phyloP scores from a whole-genome alignment of 2,329 filamentous ascomycete genomes.

The Diplodia mutila region DNA sequence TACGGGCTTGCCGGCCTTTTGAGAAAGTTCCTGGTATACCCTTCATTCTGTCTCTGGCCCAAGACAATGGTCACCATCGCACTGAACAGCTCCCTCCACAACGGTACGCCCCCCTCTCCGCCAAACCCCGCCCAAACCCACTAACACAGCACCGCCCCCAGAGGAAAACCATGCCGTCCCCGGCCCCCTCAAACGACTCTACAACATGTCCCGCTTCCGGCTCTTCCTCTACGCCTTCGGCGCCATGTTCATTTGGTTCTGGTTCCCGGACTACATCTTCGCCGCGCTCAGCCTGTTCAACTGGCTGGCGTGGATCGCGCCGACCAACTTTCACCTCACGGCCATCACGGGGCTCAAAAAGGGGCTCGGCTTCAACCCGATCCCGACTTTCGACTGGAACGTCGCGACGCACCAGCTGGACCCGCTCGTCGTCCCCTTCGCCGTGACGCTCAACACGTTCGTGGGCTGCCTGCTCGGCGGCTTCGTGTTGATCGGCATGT shows the following conservation, averaged over 20 bases:
- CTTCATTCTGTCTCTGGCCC: conserved; percentile 28
- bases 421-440: conserved; percentile 37
- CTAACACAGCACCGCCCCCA: conserved; percentile 52
- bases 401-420: conserved; percentile 38
- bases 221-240: conserved; percentile 63
- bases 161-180: conserved; percentile 55
- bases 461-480: conserved; percentile 40
- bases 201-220: conserved; percentile 67
- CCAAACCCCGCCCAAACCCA: conserved; percentile 66
- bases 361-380: conserved; percentile 69
- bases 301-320: conserved; percentile 69
- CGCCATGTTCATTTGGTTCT: conserved; percentile 51
- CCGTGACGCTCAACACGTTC: conserved; percentile 39
- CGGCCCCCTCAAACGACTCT: conserved; percentile 60
- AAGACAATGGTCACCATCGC: conserved; percentile 29
- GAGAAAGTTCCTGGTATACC: conserved; percentile 35
- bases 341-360: conserved; percentile 73
- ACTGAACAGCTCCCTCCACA: conserved; percentile 48
- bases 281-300: conserved; percentile 72
- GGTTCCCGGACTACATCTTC: conserved; percentile 64
- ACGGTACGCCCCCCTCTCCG: conserved; percentile 69
- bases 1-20: conserved; percentile 35
- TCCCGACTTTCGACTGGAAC: conserved; percentile 75
- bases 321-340: conserved; percentile 69
- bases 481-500: conserved; percentile 30